Conservation (phyloP, 768 basidiomycete species). For the Suillus occidentalis region DNA sequence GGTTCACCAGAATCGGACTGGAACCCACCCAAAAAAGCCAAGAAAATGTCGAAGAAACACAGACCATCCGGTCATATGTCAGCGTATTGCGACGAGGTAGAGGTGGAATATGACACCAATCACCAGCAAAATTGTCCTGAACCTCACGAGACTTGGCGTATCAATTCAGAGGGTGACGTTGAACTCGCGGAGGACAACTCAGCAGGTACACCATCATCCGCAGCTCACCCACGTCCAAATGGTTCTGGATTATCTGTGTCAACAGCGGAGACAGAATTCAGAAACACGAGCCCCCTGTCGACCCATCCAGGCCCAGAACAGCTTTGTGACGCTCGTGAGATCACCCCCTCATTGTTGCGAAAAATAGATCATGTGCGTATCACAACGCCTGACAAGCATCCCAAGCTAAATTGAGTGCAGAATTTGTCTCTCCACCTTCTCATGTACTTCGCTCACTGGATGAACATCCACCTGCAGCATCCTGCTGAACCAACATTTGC, state of each 20-base stretch:
- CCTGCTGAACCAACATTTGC: conserved; percentile 35
- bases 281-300: background rate
- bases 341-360: conserved; percentile 55
- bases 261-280: background rate
- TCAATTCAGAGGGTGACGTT: conserved; percentile 45
- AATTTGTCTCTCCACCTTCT: conserved; percentile 70
- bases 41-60: conserved; percentile 17
- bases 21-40: conserved; percentile 50
- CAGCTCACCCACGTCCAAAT: conserved; percentile 36
- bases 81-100: conserved; percentile 34
- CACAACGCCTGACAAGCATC: background rate
- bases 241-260: background rate
- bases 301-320: background rate
- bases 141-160: conserved; percentile 30
- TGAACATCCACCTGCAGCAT: conserved; percentile 58
- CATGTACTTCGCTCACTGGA: conserved; percentile 86
- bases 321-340: conserved; percentile 44
- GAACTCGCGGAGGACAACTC: conserved; percentile 37
- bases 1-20: conserved; percentile 70
- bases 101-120: conserved; percentile 5
- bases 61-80: conserved; percentile 30
- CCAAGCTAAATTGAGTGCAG: conserved; percentile 37
- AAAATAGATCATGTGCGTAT: conserved; percentile 67
- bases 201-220: conserved; percentile 41
- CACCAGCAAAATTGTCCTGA: background rate